Evolutionary conservation across 352 stramenopile species (phyloP), one percentile per base, ranked within the genome.

Genomic region (Pythium dissotocum): DNA sequence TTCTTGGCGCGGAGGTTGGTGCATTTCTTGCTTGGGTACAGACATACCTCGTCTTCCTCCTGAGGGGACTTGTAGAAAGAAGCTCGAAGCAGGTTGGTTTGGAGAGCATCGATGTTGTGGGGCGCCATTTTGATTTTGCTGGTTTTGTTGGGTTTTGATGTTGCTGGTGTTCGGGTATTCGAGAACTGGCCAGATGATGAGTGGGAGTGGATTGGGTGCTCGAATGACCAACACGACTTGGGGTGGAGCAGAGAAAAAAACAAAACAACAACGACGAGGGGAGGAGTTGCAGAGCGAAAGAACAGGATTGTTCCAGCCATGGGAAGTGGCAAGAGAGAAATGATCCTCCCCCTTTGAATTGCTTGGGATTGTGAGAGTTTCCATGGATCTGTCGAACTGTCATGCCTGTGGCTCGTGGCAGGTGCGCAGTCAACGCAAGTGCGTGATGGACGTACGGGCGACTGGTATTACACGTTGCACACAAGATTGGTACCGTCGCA

Each of bases 21-120:
- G 78, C 87, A 95, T 44, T 85, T 84, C 62, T 91, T 93, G 76
- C 83, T 95, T 51, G 82, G 83, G 70, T 95, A 95, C 30, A 85
- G 78, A 71, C 87, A 95, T 54, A 90, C 83, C 48, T 71, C 58
- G 33, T 70, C 56, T 2, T 65, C 58, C 8, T 59, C 35, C 35
- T 48, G 54, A 6, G n/a, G 14, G 26, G 58, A 18, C 30, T 61
- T 70, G 48, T 58, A 13, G 48, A 65, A 28, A 1, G 24, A 30
- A 65, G 26, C 26, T 44, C 40, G 36, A 6, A 54, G 16, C 18
- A 40, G 48, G 54, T 28, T 53, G 18, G 54, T 30, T 9, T 32
- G 28, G 30, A 63, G 12, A 13, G 26, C n/a, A 16, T 58, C 51
- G 7, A 13, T 63, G n/a, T 12, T 18, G 55, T 46, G 32, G n/a